Conservation (phyloP, 495 filamentous ascomycete species). For the Trypethelium eluteriae region DNA sequence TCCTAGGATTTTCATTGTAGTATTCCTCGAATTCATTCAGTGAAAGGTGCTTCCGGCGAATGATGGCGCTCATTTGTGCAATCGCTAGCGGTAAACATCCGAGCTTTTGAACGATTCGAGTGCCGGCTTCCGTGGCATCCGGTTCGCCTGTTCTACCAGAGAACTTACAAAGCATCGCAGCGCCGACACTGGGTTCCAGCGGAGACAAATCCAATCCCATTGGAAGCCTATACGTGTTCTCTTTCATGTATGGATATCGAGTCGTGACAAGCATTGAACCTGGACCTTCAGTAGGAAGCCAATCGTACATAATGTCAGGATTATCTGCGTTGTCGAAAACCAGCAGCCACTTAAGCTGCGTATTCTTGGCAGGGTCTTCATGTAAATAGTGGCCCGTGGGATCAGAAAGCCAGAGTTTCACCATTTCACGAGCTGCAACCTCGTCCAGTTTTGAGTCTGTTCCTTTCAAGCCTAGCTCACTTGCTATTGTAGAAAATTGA, state of each 20-base stretch:
- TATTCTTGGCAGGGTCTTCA: neutral
- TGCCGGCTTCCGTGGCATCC: neutral
- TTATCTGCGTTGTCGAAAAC: constrained; percentile 7
- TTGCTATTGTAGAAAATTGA: constrained; percentile 1
- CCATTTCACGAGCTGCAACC: neutral
- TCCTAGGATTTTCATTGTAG: constrained; percentile 4
- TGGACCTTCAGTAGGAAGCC: constrained; percentile 5
- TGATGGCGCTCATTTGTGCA: constrained; percentile 10
- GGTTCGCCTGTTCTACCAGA: neutral
- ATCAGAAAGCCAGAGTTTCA: constrained; percentile 1
- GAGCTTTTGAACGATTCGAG: neutral
- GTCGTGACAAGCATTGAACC: constrained; percentile 6
- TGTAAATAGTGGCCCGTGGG: neutral
- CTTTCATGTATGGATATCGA: constrained; percentile 6
- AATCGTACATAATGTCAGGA: constrained; percentile 8
- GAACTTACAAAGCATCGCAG: neutral
- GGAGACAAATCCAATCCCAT: neutral
- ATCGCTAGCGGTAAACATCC: constrained; percentile 5
- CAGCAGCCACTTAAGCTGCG: neutral
- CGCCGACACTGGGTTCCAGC: neutral
- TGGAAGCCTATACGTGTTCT: neutral
- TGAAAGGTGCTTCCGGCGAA: constrained; percentile 3
- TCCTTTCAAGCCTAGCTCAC: neutral
- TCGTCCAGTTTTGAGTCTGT: neutral
- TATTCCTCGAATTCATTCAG: constrained; percentile 7